Evolutionary conservation across 2,329 filamentous ascomycete species (phyloP), one percentile per base, ranked within the genome.

Genomic region (Aspergillus pseudoviridinutans): DNA sequence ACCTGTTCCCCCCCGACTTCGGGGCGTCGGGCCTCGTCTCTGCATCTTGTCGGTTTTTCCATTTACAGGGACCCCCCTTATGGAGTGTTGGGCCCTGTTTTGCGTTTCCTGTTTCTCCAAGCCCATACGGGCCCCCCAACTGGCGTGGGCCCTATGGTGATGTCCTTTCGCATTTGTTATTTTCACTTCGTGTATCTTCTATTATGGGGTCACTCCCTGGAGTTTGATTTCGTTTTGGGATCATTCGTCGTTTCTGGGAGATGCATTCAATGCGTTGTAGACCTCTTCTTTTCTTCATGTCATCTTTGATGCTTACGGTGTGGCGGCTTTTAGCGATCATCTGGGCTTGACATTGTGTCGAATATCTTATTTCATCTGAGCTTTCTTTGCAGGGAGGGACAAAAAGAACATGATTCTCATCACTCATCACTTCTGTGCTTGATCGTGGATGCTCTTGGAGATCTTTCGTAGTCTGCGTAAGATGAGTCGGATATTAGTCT

Each of bases 161-260:
- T 38, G 32, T 38, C 32, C 29, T 28, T 52, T 28, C 55, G 46
- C 55, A 50, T 54, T 60, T 51, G 24, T 54, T 56, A 44, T 54
- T 60, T 55, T 53, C 51, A 56, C 62, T 64, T 64, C 60, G 61
- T 71, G 68, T 70, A 71, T 61, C 66, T 59, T 69, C 66, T 63
- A 38, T 55, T 41, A 50, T n/a, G 61, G 63, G 59, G 58, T 61
- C 61, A 58, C 59, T 60, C 55, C 32, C 53, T 53, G 63, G 61
- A 61, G 58, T 64, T 64, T 60, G 52, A 44, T 38, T 51, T 58
- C 35, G 59, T 24, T 60, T 49, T 54, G 58, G 59, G 58, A 62
- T 62, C 62, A 63, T 62, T 60, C 54, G 61, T 59, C 55, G 54
- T 27, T 53, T 58, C 32, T 58, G 25, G 42, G 61, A 54, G 54